Base-by-base conservation (phyloP, 2,329 filamentous ascomycete species). In the Fusarium cicatricum region DNA sequence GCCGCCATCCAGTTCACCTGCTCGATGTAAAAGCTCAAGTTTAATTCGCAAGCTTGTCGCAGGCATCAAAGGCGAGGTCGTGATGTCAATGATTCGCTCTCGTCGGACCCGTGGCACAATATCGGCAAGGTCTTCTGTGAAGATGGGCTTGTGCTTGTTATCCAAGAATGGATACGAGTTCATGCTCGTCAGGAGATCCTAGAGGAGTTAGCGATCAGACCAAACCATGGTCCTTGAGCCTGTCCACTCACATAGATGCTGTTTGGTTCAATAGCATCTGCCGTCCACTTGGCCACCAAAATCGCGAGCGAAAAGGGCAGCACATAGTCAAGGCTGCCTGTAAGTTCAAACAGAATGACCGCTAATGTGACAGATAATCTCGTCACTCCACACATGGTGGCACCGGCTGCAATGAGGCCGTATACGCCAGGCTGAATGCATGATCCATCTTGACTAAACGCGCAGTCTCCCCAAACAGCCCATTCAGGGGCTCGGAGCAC, bases 361-460 rank as follows among this genome's bases (percentile, higher is more conserved):
- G 92, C 93, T 9, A 99, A 81, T 0, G 95, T 98, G 17, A 99
- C 91, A 0, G 93, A 97, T 2, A 99, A 78, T 43, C 95, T 85
- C 2, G 95, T 99, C 3, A 98, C 95, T 43, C 95, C 95, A 65
- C 94, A 98, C 95, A 99, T 98, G 28, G 94, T 97, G 2, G 95
- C 92, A 14, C 95, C 95, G 37, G 95, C 95, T 14, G 93, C 94
- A 53, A 97, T 92, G 55, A 99, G 83, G 1, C 92, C 95, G 72
- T 99, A 99, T 0, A 98, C 92, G n/a, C 95, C 95, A 1, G 95
- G 95, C 41, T 96, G 93, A 41, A 99, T 91, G 72, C 95, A 98
- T 2, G 89, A 89, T 54, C 91, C 89, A 28, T 90, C 87, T 33
- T 86, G 85, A 46, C 84, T 81, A 7, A 85, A 82, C 4, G 88